Evolutionary conservation across 2,329 filamentous ascomycete genomes (phyloP), one percentile per base, ranked within the genome.

Genomic region (Tetracladium maxilliforme): DNA sequence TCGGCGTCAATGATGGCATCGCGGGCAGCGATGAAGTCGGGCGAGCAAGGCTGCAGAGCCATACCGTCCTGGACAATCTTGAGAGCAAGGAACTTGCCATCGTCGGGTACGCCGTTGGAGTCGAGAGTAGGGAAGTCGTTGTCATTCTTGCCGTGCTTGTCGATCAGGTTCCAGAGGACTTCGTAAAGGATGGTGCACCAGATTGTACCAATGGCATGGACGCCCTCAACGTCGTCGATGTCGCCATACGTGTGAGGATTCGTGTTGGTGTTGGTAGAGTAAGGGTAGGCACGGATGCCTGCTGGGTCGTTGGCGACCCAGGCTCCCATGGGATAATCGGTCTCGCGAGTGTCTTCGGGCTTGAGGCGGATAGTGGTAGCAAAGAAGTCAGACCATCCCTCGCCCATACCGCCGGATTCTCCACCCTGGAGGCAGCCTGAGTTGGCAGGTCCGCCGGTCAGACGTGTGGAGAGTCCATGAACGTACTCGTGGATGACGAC

Each of bases 401-500:
- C 65, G 17, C 63, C 64, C 64, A 70, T 66, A 19, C 65, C 64
- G 7, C 61, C 56, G 2, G 57, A 45, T 31, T 70, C 63, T n/a
- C 51, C 35, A 8, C 51, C 42, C 9, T 27, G 38, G 10, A 69
- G 48, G 33, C 64, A 70, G 24, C 42, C 43, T 1, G 45, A 36
- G 38, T 54, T 58, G n/a, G 40, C 36, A 1, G 53, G 53, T 7
- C 54, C 54, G 23, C 54, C 54, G 3, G 54, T 58, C 6, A 58
- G 41, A 14, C 54, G 47, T 35, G 44, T 56, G 13, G 50, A 53
- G 2, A 58, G 40, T 11, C 52, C 51, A 30, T 68, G 63, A 2
- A 56, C 64, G 39, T 60, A 68, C 39, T 69, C 64, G 48, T 73
- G 69, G 31, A 73, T 61, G 13, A 74, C 53, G 11, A 73, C 63